Base-by-base conservation (phyloP, 177 flowering plant genomes). In the Vitis hybrid region DNA sequence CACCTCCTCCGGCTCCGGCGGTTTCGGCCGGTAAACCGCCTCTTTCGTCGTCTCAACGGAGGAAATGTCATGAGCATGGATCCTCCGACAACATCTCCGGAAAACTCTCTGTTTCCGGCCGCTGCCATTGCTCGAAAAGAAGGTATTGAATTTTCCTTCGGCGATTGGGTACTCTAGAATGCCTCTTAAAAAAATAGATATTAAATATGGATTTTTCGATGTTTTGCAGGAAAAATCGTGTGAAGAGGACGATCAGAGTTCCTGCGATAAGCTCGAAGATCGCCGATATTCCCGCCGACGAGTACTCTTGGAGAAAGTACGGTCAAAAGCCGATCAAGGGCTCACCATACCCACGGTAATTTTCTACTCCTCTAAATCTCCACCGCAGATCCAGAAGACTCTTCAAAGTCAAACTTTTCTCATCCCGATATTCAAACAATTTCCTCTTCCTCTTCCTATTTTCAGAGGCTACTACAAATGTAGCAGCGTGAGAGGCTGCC, bases 91-190 rank as follows among this genome's bases (percentile, higher is more conserved):
- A 67, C 18, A 19, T 67, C 21, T 71, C 82, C 66, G 85, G 78
- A 65, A 82, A 81, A n/a, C 30, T 69, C 61, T 65, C 86, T 4
- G 79, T 64, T 15, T 75, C 84, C 55, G 72, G 80, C 30, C 70
- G 81, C 6, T 86, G 91, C 76, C 90, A 87, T 69, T 86, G 90
- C 79, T 81, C 87, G 26, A 83, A 84, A 55, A 80, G 76, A 81
- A 85, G 91, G 89, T 88, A 79, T 51, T 3, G 50, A 15, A 61
- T 10, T 21, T 34, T 34, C 6, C 39, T 34, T 34, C 6, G 5
- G 39, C 5, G 39, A 3, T 34, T 3, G 45, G 12, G 45, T 21
- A 61, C 11, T 17, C 13, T 11, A 0, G 64, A 21, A 30, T 13
- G 10, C 6, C 39, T 34, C 39, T 3, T 34, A 34, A 34, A 34